Evolutionary conservation across 2,329 filamentous ascomycete genomes (phyloP).

Genomic region (Pseudogymnoascus sp.): DNA sequence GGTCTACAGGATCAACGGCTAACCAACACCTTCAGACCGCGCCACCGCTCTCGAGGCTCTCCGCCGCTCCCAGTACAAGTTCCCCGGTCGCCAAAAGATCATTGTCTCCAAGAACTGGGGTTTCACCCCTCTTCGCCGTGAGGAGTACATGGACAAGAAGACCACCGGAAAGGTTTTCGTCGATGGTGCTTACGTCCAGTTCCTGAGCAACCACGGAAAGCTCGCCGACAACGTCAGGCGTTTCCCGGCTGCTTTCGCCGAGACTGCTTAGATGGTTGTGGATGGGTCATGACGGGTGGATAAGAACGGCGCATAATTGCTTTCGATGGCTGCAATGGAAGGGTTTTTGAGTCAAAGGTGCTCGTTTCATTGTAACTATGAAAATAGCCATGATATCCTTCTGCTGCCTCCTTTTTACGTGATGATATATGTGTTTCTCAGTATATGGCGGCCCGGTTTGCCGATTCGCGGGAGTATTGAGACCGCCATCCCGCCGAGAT

Average conservation of each 20-base stretch:
- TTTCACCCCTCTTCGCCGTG: slow-evolving; percentile 90
- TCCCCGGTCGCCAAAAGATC: slow-evolving; percentile 99
- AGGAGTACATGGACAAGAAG: slow-evolving; percentile 92
- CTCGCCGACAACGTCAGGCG: slow-evolving; percentile 77
- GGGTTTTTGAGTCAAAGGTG: slow-evolving; percentile 8
- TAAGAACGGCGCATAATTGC: slow-evolving; percentile 9
- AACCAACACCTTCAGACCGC: slow-evolving; percentile 47
- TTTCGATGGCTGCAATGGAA: slow-evolving; percentile 5
- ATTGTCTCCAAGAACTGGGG: slow-evolving; percentile 99
- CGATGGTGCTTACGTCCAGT: slow-evolving; percentile 97
- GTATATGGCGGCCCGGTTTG: neutral
- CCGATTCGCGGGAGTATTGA: neutral
- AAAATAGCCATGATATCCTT: slow-evolving; percentile 11
- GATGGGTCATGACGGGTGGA: slow-evolving; percentile 6
- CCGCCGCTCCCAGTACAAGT: slow-evolving; percentile 98
- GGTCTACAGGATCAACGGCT: neutral
- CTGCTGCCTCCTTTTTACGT: neutral
- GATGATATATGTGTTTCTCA: neutral
- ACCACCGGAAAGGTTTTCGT: slow-evolving; percentile 83
- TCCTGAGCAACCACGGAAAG: slow-evolving; percentile 82
- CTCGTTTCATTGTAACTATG: slow-evolving; percentile 10
- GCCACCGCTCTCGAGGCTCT: slow-evolving; percentile 90
- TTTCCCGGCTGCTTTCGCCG: slow-evolving; percentile 77
- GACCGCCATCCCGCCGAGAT: neutral
- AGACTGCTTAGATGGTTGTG: slow-evolving; percentile 4